Evolutionary conservation across 768 basidiomycete species (phyloP), one percentile per base, ranked within the genome.

Genomic region (Auriscalpium orientale): DNA sequence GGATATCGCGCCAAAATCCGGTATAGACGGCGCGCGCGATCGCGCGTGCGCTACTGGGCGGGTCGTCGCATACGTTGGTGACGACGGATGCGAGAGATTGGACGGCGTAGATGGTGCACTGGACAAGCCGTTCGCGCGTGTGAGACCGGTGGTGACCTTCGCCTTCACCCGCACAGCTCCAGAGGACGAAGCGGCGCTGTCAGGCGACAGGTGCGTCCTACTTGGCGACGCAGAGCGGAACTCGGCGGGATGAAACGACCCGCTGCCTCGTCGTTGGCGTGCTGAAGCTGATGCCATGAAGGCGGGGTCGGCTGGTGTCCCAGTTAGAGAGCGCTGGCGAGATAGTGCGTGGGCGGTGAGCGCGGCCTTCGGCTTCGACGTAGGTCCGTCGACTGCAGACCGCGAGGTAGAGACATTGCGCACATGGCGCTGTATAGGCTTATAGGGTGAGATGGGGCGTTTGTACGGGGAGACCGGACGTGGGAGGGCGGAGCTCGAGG

Each of bases 91-190:
- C 33, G 28, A 49, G 7, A 45, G 38, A 37, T 40, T 51, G 16
- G 51, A 15, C 18, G 61, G 54, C 12, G 51, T 43, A 9, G 58
- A 22, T 28, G 62, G 56, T 12, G 56, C 22, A 15, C 43, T 57
- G 20, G 49, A 21, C n/a, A 46, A 33, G 33, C 52, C 56, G 16
- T 46, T 61, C 20, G 68, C 58, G 58, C 76, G 81, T 20, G 74
- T 78, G 46, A 82, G 58, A 38, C 71, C 67, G 28, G 28, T 28
- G 0, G 84, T 78, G 22, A 88, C 74, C 64, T 81, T 88, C 18
- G 87, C 79, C 68, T 79, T 87, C 58, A 89, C 77, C 64, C 71
- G 70, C 44, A 68, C 51, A 38, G 55, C 54, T 8, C 57, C 56
- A 20, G 55, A 53, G 52, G 35, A 47, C n/a, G 57, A 28, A 12